A percentile compares a stretch with the other conserved stretches of the same genome.
phyloP scores from a whole-genome alignment of 2,329 filamentous ascomycete species.

The Tolypocladium cylindrosporum region DNA sequence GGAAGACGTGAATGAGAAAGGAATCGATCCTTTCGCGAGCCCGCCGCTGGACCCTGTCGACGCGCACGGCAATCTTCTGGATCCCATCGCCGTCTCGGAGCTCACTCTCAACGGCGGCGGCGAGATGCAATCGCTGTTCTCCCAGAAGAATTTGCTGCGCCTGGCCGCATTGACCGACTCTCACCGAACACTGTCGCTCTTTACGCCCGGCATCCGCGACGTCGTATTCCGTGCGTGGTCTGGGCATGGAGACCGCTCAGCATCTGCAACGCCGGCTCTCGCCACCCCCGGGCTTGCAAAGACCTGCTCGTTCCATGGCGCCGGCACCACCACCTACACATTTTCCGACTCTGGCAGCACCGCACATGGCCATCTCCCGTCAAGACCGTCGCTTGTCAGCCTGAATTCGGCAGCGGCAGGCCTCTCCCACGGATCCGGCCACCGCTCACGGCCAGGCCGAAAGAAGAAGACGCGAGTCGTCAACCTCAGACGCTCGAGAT shows the following conservation, averaged over 20 bases:
- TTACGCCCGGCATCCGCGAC: slow-evolving; percentile 83
- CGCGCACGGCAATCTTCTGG: slow-evolving; percentile 65
- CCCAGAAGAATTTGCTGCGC: slow-evolving; percentile 83
- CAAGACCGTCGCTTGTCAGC: slow-evolving; percentile 56
- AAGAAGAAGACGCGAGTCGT: slow-evolving; percentile 81
- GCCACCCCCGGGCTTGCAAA: slow-evolving; percentile 47
- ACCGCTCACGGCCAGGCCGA: slow-evolving; percentile 52
- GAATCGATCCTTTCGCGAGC: slow-evolving; percentile 71
- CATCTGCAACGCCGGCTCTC: slow-evolving; percentile 39
- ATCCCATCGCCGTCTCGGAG: slow-evolving; percentile 64
- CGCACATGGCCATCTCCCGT: slow-evolving; percentile 51
- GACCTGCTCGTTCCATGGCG: slow-evolving; percentile 50
- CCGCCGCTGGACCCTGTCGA: slow-evolving; percentile 77
- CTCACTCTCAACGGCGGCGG: slow-evolving; percentile 69
- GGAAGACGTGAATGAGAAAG: slow-evolving; percentile 44
- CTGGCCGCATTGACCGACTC: slow-evolving; percentile 77
- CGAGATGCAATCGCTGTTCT: slow-evolving; percentile 84
- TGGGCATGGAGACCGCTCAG: slow-evolving; percentile 60
- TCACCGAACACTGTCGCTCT: slow-evolving; percentile 81
- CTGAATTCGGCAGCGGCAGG: slow-evolving; percentile 51
- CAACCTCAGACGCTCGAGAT: slow-evolving; percentile 59
- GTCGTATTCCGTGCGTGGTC: slow-evolving; percentile 91
- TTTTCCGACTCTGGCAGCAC: slow-evolving; percentile 63
- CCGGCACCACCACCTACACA: slow-evolving; percentile 57
- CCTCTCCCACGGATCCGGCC: slow-evolving; percentile 51